Base-by-base conservation (phyloP, 176 grass and related monocot species). In the Bothriochloa decipiens region DNA sequence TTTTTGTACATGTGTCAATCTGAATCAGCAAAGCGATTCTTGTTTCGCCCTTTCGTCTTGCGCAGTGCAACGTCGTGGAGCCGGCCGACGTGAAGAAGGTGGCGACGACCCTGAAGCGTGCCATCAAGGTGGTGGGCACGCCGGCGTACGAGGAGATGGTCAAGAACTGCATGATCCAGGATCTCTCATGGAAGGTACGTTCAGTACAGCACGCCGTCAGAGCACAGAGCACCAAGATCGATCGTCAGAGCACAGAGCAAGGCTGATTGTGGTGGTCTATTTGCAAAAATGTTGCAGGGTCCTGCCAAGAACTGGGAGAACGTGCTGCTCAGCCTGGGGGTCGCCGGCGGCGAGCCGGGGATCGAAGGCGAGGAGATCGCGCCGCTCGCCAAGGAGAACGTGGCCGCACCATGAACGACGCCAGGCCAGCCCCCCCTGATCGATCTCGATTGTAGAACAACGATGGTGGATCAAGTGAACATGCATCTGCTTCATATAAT, bases 121-220 rank as follows among this genome's bases (percentile, higher is more conserved):
- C 91, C 32, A 76, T 93, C 67, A 90, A 90, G 65, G 49, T 90
- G 50, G 65, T 93, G 14, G 93, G 93, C 53, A 98, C 89, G 18
- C 69, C 87, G 74, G 81, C 80, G 3, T 91, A 94, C 55, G 4
- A 83, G 2, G 85, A 84, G 76, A 98, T 98, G 96, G 90, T 92
- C 64, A 82, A 77, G 82, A 98, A 98, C 83, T 98, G 96, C 87
- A 98, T 98, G 93, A 67, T 71, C 12, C 93, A 90, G 88, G 96
- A 98, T 25, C 91, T 98, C 69, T 98, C 93, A 16, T 98, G 96
- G 96, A 95, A 98, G 93, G 95, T 97, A 81, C 29, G 29, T 32
- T 32, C 46, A 1, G 53, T 57, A n/a, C 57, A 2, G 18, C 0
- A 6, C 20, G 4, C 8, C 25, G 16, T 18, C 46, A 74, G n/a